Evolutionary conservation across 1,284 basidiomycete species (phyloP).

Genomic region (Trametes sp.): DNA sequence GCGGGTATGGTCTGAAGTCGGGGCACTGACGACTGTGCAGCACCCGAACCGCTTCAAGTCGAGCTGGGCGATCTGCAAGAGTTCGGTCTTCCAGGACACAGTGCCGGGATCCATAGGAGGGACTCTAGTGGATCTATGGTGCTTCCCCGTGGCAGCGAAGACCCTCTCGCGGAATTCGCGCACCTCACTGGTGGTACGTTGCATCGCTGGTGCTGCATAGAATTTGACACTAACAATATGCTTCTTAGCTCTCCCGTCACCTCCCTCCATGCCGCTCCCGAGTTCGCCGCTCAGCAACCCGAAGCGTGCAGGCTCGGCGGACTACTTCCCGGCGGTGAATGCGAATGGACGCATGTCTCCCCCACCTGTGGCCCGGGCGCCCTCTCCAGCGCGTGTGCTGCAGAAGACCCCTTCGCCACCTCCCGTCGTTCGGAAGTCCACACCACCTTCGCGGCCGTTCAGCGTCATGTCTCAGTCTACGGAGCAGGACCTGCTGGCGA

Average conservation of each 20-base stretch:
- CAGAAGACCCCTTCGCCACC: conserved; percentile 52
- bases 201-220: not conserved
- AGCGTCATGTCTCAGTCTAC: conserved; percentile 42
- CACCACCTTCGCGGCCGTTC: conserved; percentile 25
- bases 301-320: conserved; percentile 13
- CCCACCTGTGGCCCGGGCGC: not conserved
- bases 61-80: conserved; percentile 26
- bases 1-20: not conserved
- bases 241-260: conserved; percentile 16
- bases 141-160: conserved; percentile 23
- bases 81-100: conserved; percentile 20
- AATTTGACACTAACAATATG: not conserved
- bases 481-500: conserved; percentile 43
- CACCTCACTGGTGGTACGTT: conserved; percentile 8
- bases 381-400: conserved; percentile 3
- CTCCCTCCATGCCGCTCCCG: conserved; percentile 13
- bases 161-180: conserved; percentile 4
- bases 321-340: conserved; percentile 16
- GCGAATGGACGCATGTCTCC: conserved; percentile 15
- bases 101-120: conserved; percentile 14
- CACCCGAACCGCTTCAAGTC: conserved; percentile 19
- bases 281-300: conserved; percentile 11
- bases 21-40: conserved; percentile 5
- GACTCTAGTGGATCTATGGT: conserved; percentile 18
- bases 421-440: conserved; percentile 4